Evolutionary conservation across 106 monocot genomes (phyloP).

Genomic region (Gastrodia elata): DNA sequence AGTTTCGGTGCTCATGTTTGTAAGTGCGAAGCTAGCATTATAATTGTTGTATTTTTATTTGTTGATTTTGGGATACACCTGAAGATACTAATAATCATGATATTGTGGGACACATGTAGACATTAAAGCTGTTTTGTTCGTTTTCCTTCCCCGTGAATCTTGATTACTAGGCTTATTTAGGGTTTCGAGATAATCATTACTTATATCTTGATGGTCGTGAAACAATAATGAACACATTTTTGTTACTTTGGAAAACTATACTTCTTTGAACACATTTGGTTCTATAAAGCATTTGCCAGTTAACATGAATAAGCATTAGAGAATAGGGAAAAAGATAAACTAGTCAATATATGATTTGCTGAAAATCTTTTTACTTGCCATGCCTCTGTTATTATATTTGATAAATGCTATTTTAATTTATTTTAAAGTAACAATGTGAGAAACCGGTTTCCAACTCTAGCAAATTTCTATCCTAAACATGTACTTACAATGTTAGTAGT

Average conservation of each 20-base stretch:
- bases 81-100: no score
- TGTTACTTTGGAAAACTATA: not conserved
- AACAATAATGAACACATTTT: not conserved
- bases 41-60: not conserved
- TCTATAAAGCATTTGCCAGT: not conserved
- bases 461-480: not conserved
- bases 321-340: not conserved
- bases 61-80: not conserved
- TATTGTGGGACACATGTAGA: no score
- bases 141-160: not conserved
- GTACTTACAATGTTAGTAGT: not conserved
- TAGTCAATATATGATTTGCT: not conserved
- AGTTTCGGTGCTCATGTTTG: not conserved
- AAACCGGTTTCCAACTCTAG: not conserved
- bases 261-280: not conserved
- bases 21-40: not conserved
- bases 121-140: not conserved
- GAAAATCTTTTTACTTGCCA: not conserved
- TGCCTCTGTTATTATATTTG: not conserved
- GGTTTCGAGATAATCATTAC: not conserved
- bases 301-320: conserved; percentile 2
- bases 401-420: not conserved
- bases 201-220: not conserved
- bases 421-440: not conserved
- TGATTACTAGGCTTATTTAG: not conserved